Evolutionary conservation across 345 rosid genomes (phyloP), one percentile per base, ranked within the genome.

Genomic region (Isatis tinctoria): DNA sequence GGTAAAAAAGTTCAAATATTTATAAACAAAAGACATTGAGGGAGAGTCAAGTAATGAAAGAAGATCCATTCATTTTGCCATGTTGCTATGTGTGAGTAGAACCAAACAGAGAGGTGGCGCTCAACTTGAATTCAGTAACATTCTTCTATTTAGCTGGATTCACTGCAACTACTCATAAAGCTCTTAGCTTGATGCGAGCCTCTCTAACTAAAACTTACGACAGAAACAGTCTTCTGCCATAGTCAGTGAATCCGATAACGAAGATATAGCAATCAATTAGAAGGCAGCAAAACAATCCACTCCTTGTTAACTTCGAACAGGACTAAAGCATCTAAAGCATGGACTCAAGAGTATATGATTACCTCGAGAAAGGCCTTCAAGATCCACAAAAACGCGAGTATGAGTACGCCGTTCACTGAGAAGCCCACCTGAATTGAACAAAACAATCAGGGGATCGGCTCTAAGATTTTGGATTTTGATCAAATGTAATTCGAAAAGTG

Each of bases 331-430:
- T 22, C 24, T 17, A 35, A 66, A 75, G 24, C 44, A 28, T 27
- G 43, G 45, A 47, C 2, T 10, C 10, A 8, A 60, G 51, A 4
- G 59, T 48, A 44, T n/a, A n/a, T n/a, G 1, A 10, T 80, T 83
- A 89, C 98, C 97, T 91, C 96, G 57, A 93, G 96, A 82, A 93
- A 89, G 35, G 96, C 98, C 80, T 88, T 93, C 82, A 88, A 72
- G 65, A 93, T 73, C 98, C 98, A 89, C 81, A 94, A 70, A 77
- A 94, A 89, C 5, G 96, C 86, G 78, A 89, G 88, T 61, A 89
- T 62, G 22, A 93, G 80, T 48, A 89, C 91, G 28, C 96, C 98
- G 60, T 89, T 87, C 35, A 94, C 98, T 1, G 97, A 87, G 78
- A 94, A 94, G 1, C 86, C 83, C 71, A 90, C 98, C 98, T 94